A percentile compares a stretch with the other conserved stretches of the same genome.
Conservation (phyloP, 441 rosid species). For the Brassica balearica region DNA sequence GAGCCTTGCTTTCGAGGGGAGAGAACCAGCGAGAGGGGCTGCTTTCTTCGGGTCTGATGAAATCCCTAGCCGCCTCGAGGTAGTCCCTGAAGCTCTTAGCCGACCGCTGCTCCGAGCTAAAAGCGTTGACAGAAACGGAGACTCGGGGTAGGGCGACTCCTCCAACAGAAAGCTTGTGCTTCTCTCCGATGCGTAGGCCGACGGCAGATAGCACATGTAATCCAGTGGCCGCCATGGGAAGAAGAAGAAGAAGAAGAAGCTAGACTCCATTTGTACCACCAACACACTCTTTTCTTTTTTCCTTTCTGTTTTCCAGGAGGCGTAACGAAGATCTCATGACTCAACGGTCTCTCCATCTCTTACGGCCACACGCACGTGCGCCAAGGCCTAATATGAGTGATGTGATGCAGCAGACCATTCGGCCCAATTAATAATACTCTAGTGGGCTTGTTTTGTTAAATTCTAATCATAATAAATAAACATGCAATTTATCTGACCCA, state of each 20-base stretch:
- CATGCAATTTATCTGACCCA: background rate
- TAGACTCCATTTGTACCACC: slow-evolving; percentile 27
- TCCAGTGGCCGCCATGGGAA: slow-evolving; percentile 41
- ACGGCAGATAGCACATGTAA: slow-evolving; percentile 29
- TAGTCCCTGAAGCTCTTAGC: slow-evolving; percentile 56
- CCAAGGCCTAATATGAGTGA: background rate
- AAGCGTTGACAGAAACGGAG: slow-evolving; percentile 29
- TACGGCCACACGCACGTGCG: slow-evolving; percentile 15
- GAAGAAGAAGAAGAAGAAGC: background rate
- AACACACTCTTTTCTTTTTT: background rate
- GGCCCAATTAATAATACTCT: too few relatives aligned
- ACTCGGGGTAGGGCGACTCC: background rate
- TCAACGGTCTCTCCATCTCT: slow-evolving; percentile 22
- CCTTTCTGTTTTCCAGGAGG: slow-evolving; percentile 31
- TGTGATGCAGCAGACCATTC: background rate
- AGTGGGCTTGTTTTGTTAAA: too few relatives aligned
- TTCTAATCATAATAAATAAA: too few relatives aligned
- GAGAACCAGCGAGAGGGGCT: slow-evolving; percentile 90
- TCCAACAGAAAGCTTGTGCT: slow-evolving; percentile 25
- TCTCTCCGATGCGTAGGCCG: slow-evolving; percentile 27
- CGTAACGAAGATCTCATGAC: slow-evolving; percentile 40
- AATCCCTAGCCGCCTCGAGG: slow-evolving; percentile 51
- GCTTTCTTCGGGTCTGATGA: slow-evolving; percentile 46
- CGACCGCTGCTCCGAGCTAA: slow-evolving; percentile 11
- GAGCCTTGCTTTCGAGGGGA: slow-evolving; percentile 67